These are phyloP conservation scores for Coemansia sp. DNA, from an alignment of 192 early-diverging fungal species.

Conservation along the genomic window DNA sequence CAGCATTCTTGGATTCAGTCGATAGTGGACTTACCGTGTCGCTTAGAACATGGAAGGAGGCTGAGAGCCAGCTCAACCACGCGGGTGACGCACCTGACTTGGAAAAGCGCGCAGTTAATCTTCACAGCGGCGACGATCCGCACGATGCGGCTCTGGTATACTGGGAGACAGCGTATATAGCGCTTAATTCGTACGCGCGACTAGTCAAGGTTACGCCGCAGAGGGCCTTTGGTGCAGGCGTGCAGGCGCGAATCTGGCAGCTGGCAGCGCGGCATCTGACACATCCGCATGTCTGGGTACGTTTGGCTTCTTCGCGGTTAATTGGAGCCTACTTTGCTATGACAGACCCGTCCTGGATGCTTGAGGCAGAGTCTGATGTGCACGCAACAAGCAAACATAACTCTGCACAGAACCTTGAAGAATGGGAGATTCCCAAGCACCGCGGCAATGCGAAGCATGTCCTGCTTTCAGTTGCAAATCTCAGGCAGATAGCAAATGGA, in stretches of 20 bases:
- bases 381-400: background rate
- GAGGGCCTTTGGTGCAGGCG: conserved; percentile 51
- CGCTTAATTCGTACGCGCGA: conserved; percentile 73
- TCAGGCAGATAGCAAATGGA: conserved; percentile 58
- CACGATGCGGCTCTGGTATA: conserved; percentile 57
- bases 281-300: conserved; percentile 92
- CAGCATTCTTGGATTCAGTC: conserved; percentile 56
- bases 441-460: conserved; percentile 28
- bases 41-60: conserved; percentile 47
- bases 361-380: conserved; percentile 30
- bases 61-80: conserved; percentile 40
- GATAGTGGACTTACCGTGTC: conserved; percentile 54
- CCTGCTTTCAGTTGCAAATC: conserved; percentile 28
- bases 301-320: conserved; percentile 65
- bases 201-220: conserved; percentile 60
- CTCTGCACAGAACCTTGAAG: background rate
- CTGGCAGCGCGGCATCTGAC: conserved; percentile 64
- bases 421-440: conserved; percentile 35
- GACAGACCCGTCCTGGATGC: conserved; percentile 60
- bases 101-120: conserved; percentile 56
- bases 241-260: conserved; percentile 65
- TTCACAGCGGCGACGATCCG: conserved; percentile 32
- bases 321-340: conserved; percentile 76
- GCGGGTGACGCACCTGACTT: conserved; percentile 29
- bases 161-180: conserved; percentile 88